phyloP scores from a whole-genome alignment of 2,329 filamentous ascomycete genomes.

The Penicillium sp. region DNA sequence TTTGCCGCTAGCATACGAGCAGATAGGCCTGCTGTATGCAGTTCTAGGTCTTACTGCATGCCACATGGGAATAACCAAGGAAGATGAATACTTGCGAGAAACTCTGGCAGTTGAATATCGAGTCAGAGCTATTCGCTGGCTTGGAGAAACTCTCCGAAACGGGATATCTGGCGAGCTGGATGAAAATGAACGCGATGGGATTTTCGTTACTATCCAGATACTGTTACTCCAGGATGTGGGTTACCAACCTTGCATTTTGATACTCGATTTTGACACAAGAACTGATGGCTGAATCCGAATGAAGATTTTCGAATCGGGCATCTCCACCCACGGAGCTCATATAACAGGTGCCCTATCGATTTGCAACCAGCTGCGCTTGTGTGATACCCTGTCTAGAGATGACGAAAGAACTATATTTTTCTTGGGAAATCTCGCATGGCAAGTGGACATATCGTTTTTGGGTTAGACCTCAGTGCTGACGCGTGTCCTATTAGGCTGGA shows the following conservation, averaged over 20 bases:
- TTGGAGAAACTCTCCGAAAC: conserved; percentile 28
- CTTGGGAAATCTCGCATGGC: conserved; percentile 33
- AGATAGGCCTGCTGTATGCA: conserved; percentile 30
- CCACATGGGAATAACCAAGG: conserved; percentile 27
- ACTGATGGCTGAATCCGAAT: not conserved
- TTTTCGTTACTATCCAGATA: conserved; percentile 33
- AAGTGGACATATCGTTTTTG: not conserved
- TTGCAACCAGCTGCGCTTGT: conserved; percentile 29
- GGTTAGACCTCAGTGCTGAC: not conserved
- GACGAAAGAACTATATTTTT: conserved; percentile 33
- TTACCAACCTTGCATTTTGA: not conserved
- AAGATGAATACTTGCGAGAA: conserved; percentile 23
- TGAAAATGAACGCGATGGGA: conserved; percentile 30
- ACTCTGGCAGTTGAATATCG: conserved; percentile 31
- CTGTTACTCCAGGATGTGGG: conserved; percentile 35
- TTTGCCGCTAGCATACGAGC: conserved; percentile 30
- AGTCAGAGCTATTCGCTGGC: conserved; percentile 30
- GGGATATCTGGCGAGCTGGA: conserved; percentile 24
- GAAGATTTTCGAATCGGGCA: conserved; percentile 35
- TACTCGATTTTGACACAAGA: not conserved
- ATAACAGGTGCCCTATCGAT: conserved; percentile 37
- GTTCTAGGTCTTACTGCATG: conserved; percentile 32
- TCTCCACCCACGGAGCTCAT: conserved; percentile 34
- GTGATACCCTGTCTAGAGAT: conserved; percentile 23
- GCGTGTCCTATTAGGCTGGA: conserved; percentile 25